Conservation (phyloP, 352 stramenopile species). For the Pythium grandisporangium region DNA sequence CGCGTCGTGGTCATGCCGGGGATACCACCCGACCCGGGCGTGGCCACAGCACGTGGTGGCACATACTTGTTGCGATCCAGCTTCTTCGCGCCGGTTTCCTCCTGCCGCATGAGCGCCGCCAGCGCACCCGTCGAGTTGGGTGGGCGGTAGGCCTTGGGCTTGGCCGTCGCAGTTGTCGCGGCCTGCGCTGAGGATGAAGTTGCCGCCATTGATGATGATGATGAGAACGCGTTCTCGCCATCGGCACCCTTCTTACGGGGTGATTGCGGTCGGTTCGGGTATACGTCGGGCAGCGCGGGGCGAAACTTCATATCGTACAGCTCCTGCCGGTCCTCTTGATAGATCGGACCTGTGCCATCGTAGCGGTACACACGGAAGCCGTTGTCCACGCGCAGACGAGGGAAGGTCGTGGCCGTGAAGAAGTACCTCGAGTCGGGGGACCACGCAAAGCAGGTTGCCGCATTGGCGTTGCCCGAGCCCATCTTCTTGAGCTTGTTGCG, state of each 20-base stretch:
- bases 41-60: constrained; percentile 20
- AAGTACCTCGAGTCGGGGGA: constrained; percentile 94
- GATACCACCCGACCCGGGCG: constrained; percentile 14
- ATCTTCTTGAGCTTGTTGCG: constrained; percentile 96
- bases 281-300: constrained; percentile 60
- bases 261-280: constrained; percentile 84
- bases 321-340: constrained; percentile 73
- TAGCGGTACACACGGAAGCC: constrained; percentile 96
- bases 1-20: constrained; percentile 38
- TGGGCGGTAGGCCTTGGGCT: constrained; percentile 78
- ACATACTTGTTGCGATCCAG: constrained; percentile 83
- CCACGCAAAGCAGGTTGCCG: constrained; percentile 84
- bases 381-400: constrained; percentile 99
- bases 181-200: too few species aligned
- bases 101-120: constrained; percentile 90
- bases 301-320: constrained; percentile 87
- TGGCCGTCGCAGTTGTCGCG: constrained; percentile 32
- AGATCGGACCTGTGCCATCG: constrained; percentile 87
- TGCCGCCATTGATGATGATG: too few species aligned
- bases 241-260: constrained; percentile 63
- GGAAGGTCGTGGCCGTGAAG: constrained; percentile 93
- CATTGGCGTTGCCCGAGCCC: constrained; percentile 73
- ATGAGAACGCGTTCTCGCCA: too few species aligned
- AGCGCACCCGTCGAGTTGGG: constrained; percentile 86
- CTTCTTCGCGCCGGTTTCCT: constrained; percentile 72